Conservation (phyloP, 2,329 filamentous ascomycete genomes). For the Emmonsia crescens region DNA sequence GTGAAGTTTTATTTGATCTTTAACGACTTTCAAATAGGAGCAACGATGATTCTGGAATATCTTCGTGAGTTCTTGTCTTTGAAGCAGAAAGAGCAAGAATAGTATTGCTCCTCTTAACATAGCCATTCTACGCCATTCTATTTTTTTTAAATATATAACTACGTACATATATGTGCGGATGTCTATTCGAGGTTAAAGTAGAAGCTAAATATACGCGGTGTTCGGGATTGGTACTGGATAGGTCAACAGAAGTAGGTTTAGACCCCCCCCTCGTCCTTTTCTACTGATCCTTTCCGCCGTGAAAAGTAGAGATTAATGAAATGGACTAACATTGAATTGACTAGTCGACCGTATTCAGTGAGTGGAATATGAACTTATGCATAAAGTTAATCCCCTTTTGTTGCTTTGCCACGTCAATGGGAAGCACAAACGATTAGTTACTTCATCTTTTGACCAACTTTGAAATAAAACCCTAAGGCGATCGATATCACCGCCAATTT, state of each 20-base stretch:
- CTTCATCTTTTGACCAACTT: neutral
- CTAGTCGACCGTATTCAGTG: slow-evolving; percentile 45
- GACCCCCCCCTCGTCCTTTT: neutral
- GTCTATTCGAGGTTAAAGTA: neutral
- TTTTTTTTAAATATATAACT: neutral
- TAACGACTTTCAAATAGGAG: slow-evolving; percentile 18
- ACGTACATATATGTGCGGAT: neutral
- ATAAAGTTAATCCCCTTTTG: neutral
- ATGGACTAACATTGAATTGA: neutral
- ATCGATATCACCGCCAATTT: slow-evolving; percentile 52
- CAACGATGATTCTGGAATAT: slow-evolving; percentile 40
- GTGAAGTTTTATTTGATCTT: neutral
- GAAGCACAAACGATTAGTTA: neutral
- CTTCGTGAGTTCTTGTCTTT: slow-evolving; percentile 31
- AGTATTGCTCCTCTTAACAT: neutral
- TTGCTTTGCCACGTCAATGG: neutral
- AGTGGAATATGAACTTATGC: slow-evolving; percentile 9
- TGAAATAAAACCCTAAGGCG: slow-evolving; percentile 24
- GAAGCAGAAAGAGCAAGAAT: neutral
- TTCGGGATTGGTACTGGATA: neutral
- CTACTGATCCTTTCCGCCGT: neutral
- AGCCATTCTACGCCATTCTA: neutral
- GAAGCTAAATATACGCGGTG: neutral
- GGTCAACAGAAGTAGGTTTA: slow-evolving; percentile 4
- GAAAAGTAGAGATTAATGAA: neutral